Base-by-base conservation (phyloP, 768 basidiomycete species). In the Naganishia randhawae region DNA sequence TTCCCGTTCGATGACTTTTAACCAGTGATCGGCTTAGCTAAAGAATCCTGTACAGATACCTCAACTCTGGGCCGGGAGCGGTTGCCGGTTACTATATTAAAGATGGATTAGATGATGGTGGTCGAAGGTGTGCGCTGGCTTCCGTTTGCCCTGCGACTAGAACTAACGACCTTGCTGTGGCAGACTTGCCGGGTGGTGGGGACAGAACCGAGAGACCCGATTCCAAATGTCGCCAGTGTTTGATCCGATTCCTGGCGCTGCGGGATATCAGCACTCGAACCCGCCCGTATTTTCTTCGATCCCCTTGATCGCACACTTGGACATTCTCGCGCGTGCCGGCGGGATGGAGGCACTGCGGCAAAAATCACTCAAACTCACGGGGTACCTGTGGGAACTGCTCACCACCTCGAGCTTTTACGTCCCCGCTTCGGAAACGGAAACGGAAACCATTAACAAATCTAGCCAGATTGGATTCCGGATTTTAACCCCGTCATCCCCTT, bases 111-210 rank as follows among this genome's bases (percentile, higher is more conserved):
- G 73, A 76, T 50, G 75, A 78, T 62, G 73, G 72, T 10, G 76
- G 75, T 14, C 67, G 74, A 51, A 65, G 77, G 77, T 78, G 25
- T 68, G 77, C n/a, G 7, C 7, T 48, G 7, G 45, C 11, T 69
- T 29, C 25, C 51, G 31, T 68, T 78, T 48, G 52, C 55, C 62
- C 27, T 17, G 8, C 66, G 33, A 65, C 19, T 37, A 50, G 48
- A 50, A 25, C 14, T 32, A 64, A 25, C 50, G 39, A 25, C 39
- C 10, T 53, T 22, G 11, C 50, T 39, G 16, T 27, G 17, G 25
- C 71, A 96, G 96, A 76, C 87, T 86, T 69, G 88, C 92, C 45
- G 96, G 96, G 51, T 99, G 96, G 96, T 99, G 95, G 95, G 96
- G 96, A 51, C 93, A 97, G 78, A 87, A 92, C 74, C 84, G 87